phyloP scores from a whole-genome alignment of 352 stramenopile species.

The Aphanomyces euteiches region DNA sequence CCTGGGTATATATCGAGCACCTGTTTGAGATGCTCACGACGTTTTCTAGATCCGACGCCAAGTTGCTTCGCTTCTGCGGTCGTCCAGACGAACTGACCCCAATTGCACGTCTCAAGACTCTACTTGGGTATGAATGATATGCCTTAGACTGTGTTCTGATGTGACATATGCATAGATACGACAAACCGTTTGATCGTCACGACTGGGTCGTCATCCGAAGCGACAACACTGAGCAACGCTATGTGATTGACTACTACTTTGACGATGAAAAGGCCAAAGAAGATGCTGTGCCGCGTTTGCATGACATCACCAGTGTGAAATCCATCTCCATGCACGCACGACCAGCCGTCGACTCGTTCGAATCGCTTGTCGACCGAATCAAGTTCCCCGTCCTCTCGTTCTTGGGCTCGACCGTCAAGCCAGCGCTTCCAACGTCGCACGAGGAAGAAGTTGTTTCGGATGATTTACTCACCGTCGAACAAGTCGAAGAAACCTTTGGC shows the following conservation, averaged over 20 bases:
- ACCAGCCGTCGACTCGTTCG: slow-evolving; percentile 76
- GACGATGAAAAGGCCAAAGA: slow-evolving; percentile 78
- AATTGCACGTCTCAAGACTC: slow-evolving; percentile 90
- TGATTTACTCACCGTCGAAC: slow-evolving; percentile 51
- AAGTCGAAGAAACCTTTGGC: slow-evolving; percentile 76
- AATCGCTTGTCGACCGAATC: slow-evolving; percentile 67
- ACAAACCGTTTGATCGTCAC: slow-evolving; percentile 93
- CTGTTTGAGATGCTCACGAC: not conserved
- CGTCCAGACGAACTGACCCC: slow-evolving; percentile 94
- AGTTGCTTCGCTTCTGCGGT: slow-evolving; percentile 96
- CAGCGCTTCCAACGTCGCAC: slow-evolving; percentile 51
- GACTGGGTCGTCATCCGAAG: slow-evolving; percentile 57
- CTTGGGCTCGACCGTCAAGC: slow-evolving; percentile 47
- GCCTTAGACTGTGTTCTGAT: not conserved
- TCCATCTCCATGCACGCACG: slow-evolving; percentile 87
- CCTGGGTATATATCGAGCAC: slow-evolving; percentile 39
- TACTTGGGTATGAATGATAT: slow-evolving; percentile 49
- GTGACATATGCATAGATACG: slow-evolving; percentile 34
- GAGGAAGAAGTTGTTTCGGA: slow-evolving; percentile 49
- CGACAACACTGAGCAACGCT: slow-evolving; percentile 75
- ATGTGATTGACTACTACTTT: slow-evolving; percentile 99
- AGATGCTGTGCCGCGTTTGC: slow-evolving; percentile 78
- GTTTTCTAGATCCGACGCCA: slow-evolving; percentile 48
- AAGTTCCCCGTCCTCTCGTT: slow-evolving; percentile 66
- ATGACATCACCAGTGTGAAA: slow-evolving; percentile 80